Conservation (phyloP, 768 basidiomycete species). For the Lactarius psammicola region DNA sequence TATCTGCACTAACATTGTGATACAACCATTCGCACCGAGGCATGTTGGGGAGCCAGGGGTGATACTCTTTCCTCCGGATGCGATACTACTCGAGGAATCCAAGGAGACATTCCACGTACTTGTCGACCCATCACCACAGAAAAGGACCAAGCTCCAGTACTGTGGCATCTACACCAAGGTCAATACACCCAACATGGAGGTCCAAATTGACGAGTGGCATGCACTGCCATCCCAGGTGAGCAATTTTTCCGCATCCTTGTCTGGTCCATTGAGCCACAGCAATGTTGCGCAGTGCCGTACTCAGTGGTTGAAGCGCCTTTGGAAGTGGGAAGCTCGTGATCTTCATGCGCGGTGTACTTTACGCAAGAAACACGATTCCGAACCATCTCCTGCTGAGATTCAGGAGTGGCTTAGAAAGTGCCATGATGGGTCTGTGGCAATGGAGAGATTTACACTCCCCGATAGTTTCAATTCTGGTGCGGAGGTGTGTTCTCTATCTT, state of each 20-base stretch:
- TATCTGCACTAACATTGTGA: not conserved
- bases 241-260: not conserved
- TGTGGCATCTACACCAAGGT: not conserved
- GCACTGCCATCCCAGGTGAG: not conserved
- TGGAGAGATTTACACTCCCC: fast-evolving
- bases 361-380: not conserved
- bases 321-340: not conserved
- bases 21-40: constrained; percentile 1
- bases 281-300: not conserved
- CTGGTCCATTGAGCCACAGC: not conserved
- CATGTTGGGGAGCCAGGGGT: constrained; percentile 2
- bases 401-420: not conserved
- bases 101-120: not conserved
- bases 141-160: not conserved
- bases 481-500: constrained; percentile 1
- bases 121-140: not conserved
- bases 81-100: not conserved
- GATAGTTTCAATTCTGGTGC: not conserved
- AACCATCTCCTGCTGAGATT: constrained; percentile 1
- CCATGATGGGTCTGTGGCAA: fast-evolving
- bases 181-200: not conserved
- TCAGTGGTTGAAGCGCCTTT: fast-evolving
- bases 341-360: not conserved
- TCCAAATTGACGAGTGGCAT: not conserved
- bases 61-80: not conserved